phyloP scores from a whole-genome alignment of 768 basidiomycete genomes.

The Suillus bovinus region DNA sequence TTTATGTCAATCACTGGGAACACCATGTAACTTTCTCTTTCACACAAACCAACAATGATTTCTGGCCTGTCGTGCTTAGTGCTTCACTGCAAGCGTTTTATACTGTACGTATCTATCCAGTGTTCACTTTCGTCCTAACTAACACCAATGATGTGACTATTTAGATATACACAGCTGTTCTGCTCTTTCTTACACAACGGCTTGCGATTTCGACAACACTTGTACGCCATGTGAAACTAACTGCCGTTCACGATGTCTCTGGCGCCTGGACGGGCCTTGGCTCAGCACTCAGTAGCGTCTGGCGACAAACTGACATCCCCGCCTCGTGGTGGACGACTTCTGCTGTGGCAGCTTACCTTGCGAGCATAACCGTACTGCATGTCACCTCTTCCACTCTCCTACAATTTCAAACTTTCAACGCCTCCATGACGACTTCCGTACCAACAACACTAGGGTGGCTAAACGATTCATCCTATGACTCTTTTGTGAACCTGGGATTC shows the following conservation, averaged over 20 bases:
- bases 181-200: slow-evolving; percentile 18
- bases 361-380: slow-evolving; percentile 16
- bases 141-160: background rate
- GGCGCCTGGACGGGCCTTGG: slow-evolving; percentile 22
- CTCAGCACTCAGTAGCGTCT: slow-evolving; percentile 15
- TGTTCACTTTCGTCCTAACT: background rate
- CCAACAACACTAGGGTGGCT: slow-evolving; percentile 10
- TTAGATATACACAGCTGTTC: slow-evolving; percentile 14
- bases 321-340: slow-evolving; percentile 13
- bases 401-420: slow-evolving; percentile 16
- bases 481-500: background rate
- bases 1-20: slow-evolving; percentile 8
- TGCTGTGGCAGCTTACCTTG: slow-evolving; percentile 15
- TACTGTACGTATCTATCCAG: background rate
- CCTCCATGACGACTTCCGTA: slow-evolving; percentile 3
- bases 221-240: slow-evolving; percentile 11
- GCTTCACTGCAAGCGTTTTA: slow-evolving; percentile 11
- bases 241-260: slow-evolving; percentile 16
- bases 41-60: background rate
- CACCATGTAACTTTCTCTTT: background rate
- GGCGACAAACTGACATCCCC: slow-evolving; percentile 16
- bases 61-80: slow-evolving; percentile 2
- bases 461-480: background rate
- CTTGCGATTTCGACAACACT: slow-evolving; percentile 12
- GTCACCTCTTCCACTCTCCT: slow-evolving; percentile 21